phyloP scores from a whole-genome alignment of 2,329 filamentous ascomycete species.

The Monilinia laxa region DNA sequence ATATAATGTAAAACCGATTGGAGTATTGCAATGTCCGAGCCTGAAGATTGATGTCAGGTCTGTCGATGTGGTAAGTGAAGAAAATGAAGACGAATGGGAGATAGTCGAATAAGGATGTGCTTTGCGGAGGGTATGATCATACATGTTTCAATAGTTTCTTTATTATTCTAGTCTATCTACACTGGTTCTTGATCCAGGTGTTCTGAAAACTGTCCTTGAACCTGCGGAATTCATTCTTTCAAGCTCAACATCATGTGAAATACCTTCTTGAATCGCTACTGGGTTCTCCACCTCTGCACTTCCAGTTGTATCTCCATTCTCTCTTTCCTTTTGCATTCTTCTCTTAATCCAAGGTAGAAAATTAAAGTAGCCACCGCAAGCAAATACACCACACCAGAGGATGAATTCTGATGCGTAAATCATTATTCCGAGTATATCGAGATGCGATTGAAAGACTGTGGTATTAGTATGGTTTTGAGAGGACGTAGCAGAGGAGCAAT shows the following conservation, averaged over 20 bases:
- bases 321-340: conserved; percentile 36
- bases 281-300: neutral
- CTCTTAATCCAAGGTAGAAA: conserved; percentile 55
- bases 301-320: conserved; percentile 16
- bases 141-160: neutral
- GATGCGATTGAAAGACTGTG: conserved; percentile 53
- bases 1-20: conserved; percentile 31
- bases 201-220: conserved; percentile 56
- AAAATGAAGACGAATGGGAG: conserved; percentile 9
- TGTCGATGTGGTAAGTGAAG: neutral
- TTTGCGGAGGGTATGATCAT: neutral
- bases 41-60: neutral
- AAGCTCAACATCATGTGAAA: conserved; percentile 42
- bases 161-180: neutral
- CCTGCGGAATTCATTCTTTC: conserved; percentile 57
- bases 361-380: conserved; percentile 64
- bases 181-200: conserved; percentile 45
- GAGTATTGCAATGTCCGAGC: conserved; percentile 27
- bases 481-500: neutral
- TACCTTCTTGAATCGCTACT: conserved; percentile 16
- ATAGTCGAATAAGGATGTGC: neutral
- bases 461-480: neutral
- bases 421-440: conserved; percentile 62
- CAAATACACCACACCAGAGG: conserved; percentile 67
- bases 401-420: conserved; percentile 66